These are phyloP conservation scores for Podila verticillata DNA, from an alignment of 192 early-diverging fungal species.

Conservation along the genomic window DNA sequence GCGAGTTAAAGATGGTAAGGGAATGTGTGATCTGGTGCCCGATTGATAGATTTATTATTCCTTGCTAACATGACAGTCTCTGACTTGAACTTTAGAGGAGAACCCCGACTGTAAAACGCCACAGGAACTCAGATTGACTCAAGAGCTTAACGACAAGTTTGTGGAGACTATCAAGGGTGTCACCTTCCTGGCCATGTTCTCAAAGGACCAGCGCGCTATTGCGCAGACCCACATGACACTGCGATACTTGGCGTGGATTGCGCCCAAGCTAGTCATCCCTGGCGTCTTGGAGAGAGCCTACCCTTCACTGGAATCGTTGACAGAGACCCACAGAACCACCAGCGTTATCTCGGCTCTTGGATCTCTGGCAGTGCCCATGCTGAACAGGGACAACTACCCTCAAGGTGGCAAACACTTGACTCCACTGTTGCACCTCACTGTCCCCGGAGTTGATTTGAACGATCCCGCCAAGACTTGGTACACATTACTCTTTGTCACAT, in stretches of 20 bases:
- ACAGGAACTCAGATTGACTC: conserved; percentile 62
- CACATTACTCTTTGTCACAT: conserved; percentile 75
- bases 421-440: conserved; percentile 77
- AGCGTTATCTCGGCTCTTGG: conserved; percentile 82
- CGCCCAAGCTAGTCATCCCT: conserved; percentile 78
- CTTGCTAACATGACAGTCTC: neutral
- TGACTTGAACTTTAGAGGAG: conserved; percentile 55
- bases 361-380: conserved; percentile 74
- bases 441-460: conserved; percentile 95
- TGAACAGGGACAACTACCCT: conserved; percentile 80
- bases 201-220: conserved; percentile 75
- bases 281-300: conserved; percentile 87
- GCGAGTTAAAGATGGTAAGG: conserved; percentile 63
- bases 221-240: conserved; percentile 68
- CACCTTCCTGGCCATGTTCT: conserved; percentile 75
- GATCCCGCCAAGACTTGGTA: conserved; percentile 85
- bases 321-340: conserved; percentile 90
- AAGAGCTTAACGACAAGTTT: conserved; percentile 63
- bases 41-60: neutral
- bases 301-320: conserved; percentile 85
- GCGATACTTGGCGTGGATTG: conserved; percentile 74
- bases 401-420: conserved; percentile 85
- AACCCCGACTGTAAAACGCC: conserved; percentile 72
- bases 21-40: neutral
- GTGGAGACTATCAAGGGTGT: conserved; percentile 71